Conservation (phyloP, 2,329 filamentous ascomycete genomes). For the Thielaviopsis euricoi region DNA sequence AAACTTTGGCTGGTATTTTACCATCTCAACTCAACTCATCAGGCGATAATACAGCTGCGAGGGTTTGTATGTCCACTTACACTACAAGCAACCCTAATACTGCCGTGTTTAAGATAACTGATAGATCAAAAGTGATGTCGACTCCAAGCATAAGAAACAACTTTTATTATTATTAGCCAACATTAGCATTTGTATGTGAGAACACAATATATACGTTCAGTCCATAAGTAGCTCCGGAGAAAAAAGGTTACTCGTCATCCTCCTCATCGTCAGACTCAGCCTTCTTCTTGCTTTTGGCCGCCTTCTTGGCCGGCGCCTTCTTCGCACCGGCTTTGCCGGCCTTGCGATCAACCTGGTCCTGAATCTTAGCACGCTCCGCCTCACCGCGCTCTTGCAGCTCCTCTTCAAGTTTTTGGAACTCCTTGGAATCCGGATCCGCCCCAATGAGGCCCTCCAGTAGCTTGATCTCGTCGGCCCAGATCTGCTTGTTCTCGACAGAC, state of each 20-base stretch:
- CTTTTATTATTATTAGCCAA: neutral
- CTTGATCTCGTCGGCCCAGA: conserved; percentile 94
- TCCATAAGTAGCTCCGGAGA: too few relatives aligned
- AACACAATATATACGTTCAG: neutral
- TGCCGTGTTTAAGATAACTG: too few relatives aligned
- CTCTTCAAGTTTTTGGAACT: conserved; percentile 50
- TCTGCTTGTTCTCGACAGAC: conserved; percentile 55
- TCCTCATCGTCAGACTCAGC: conserved; percentile 14
- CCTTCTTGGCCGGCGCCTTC: conserved; percentile 19
- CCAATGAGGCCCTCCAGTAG: conserved; percentile 76
- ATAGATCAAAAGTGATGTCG: too few relatives aligned
- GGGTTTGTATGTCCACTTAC: too few relatives aligned
- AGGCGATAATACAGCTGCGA: too few relatives aligned
- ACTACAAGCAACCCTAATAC: too few relatives aligned
- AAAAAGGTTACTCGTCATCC: conserved; percentile 9
- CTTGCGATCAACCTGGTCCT: conserved; percentile 67
- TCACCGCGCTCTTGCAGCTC: conserved; percentile 51
- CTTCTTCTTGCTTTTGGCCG: conserved; percentile 19
- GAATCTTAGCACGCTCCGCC: conserved; percentile 55
- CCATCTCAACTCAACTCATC: too few relatives aligned
- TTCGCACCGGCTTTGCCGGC: conserved; percentile 37
- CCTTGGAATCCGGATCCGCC: conserved; percentile 58
- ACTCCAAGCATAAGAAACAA: too few relatives aligned
- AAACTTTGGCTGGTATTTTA: neutral
- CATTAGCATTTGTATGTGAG: neutral